phyloP scores from a whole-genome alignment of 2,329 filamentous ascomycete genomes.

The Ophiobolus disseminans region DNA sequence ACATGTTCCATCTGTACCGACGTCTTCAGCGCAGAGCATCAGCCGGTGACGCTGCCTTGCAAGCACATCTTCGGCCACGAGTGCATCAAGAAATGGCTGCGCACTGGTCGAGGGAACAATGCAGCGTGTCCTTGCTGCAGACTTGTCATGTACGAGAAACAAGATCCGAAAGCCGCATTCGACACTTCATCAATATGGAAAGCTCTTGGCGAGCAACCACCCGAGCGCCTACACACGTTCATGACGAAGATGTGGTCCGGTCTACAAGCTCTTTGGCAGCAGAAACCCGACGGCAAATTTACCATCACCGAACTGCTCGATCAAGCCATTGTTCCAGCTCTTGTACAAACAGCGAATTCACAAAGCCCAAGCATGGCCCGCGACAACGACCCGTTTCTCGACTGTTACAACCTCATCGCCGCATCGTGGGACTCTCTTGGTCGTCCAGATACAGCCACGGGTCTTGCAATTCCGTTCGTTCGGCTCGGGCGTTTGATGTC shows the following conservation, averaged over 20 bases:
- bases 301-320: slow-evolving; percentile 27
- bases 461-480: slow-evolving; percentile 37
- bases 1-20: slow-evolving; percentile 39
- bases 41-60: slow-evolving; percentile 40
- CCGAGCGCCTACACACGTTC: slow-evolving; percentile 25
- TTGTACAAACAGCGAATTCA: slow-evolving; percentile 15
- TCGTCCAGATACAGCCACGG: slow-evolving; percentile 27
- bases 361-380: not conserved
- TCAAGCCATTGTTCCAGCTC: slow-evolving; percentile 29
- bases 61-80: slow-evolving; percentile 41
- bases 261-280: slow-evolving; percentile 28
- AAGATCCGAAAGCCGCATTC: slow-evolving; percentile 18
- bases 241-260: slow-evolving; percentile 29
- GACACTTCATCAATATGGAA: slow-evolving; percentile 34
- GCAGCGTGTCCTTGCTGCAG: slow-evolving; percentile 39
- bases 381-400: slow-evolving; percentile 19
- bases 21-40: slow-evolving; percentile 29
- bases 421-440: slow-evolving; percentile 38
- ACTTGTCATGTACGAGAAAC: slow-evolving; percentile 23
- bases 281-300: slow-evolving; percentile 23
- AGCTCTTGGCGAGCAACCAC: slow-evolving; percentile 29
- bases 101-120: slow-evolving; percentile 29
- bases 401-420: slow-evolving; percentile 32
- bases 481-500: slow-evolving; percentile 40
- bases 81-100: slow-evolving; percentile 40